phyloP scores from a whole-genome alignment of 2,329 filamentous ascomycete species.

The Penicillium sp. region DNA sequence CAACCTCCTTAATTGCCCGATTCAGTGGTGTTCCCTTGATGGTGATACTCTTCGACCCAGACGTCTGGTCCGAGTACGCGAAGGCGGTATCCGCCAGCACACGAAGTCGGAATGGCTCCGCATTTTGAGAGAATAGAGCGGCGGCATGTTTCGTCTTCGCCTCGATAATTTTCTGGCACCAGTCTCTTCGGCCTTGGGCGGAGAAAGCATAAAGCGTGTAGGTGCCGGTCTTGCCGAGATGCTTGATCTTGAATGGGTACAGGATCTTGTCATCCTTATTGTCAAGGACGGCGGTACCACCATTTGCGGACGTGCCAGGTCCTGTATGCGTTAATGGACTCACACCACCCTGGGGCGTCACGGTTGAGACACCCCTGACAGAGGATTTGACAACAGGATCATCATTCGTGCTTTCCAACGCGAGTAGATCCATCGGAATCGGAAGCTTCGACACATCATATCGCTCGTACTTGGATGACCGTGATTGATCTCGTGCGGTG shows the following conservation, averaged over 20 bases:
- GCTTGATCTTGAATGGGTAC: conserved; percentile 94
- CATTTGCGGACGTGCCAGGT: conserved; percentile 67
- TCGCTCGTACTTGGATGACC: conserved; percentile 73
- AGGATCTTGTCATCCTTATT: conserved; percentile 78
- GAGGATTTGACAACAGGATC: conserved; percentile 82
- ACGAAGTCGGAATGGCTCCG: conserved; percentile 89
- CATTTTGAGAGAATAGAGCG: conserved; percentile 86
- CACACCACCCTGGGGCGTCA: conserved; percentile 59
- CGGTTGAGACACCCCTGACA: conserved; percentile 69
- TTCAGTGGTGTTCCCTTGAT: conserved; percentile 92
- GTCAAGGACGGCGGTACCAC: conserved; percentile 55
- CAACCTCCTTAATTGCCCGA: conserved; percentile 85
- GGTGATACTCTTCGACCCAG: conserved; percentile 69
- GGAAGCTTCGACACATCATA: conserved; percentile 95
- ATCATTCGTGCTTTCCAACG: conserved; percentile 90
- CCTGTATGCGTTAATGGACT: conserved; percentile 62
- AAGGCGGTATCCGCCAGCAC: conserved; percentile 94
- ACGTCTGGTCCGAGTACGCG: conserved; percentile 49
- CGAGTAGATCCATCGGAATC: conserved; percentile 94
- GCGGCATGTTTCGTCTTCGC: conserved; percentile 94
- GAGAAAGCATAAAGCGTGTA: conserved; percentile 88
- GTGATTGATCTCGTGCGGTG: conserved; percentile 68
- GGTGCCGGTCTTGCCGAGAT: conserved; percentile 82
- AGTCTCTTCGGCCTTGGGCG: conserved; percentile 75
- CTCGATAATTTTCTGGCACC: conserved; percentile 92